Conservation (phyloP, 106 monocot species). For the Acorus calamus region DNA sequence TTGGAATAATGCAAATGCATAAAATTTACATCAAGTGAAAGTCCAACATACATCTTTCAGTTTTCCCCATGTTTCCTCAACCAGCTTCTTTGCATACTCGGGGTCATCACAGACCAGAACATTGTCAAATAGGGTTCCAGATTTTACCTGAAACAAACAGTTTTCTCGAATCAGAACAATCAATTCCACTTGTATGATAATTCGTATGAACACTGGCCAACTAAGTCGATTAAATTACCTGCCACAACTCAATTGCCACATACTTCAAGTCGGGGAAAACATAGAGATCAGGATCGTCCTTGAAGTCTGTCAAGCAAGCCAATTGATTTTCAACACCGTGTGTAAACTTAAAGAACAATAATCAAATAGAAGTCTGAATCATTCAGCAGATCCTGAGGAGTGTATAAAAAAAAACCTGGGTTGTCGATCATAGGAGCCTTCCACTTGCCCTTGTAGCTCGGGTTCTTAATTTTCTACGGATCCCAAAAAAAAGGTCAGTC, state of each 20-base stretch:
- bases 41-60: conserved; percentile 33
- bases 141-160: conserved; percentile 43
- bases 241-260: conserved; percentile 28
- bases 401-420: conserved; percentile 10
- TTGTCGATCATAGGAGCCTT: conserved; percentile 84
- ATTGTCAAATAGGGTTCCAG: conserved; percentile 73
- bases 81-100: conserved; percentile 78
- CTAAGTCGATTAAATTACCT: conserved; percentile 15
- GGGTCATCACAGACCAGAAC: conserved; percentile 72
- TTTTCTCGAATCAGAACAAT: too few relatives aligned
- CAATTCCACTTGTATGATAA: too few relatives aligned
- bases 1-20: background rate
- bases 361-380: background rate
- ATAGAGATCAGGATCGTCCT: conserved; percentile 15
- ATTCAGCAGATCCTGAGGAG: background rate
- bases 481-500: background rate
- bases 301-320: conserved; percentile 4
- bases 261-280: conserved; percentile 10
- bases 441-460: conserved; percentile 85
- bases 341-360: background rate
- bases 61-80: conserved; percentile 67
- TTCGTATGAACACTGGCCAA: background rate
- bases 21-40: background rate
- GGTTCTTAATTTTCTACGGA: conserved; percentile 59
- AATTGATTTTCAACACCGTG: background rate